Base-by-base conservation (phyloP, 805 yeast genomes). In the Myxozyma udenii region DNA sequence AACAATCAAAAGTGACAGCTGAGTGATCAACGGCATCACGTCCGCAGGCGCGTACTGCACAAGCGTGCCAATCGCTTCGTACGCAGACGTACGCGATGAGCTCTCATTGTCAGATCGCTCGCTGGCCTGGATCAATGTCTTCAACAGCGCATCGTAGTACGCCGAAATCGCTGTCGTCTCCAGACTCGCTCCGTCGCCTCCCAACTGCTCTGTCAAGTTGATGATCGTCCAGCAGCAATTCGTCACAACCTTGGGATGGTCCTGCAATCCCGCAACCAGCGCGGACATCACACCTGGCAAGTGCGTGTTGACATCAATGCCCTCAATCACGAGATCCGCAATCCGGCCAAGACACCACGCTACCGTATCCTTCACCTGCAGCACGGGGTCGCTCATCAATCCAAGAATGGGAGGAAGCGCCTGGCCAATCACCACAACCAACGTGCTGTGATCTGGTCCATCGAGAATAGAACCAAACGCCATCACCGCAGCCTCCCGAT, bases 331-430 rank as follows among this genome's bases (percentile, higher is more conserved):
- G 46, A 84, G 72, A 65, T 93, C 98, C 9, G 97, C 95, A 62
- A 93, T 87, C 70, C 96, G 81, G 51, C 98, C 98, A 55, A 93
- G 75, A 72, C 98, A 91, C 98, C 98, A 93, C 3, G 98, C 95
- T 30, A 89, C 96, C 1, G 98, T 90, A 66, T 93, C 98, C 67
- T 87, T 85, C 24, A 93, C 98, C 65, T 88, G 95, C 60, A 88
- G 74, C 32, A 78, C 73, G 25, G 80, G 78, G 69, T 93, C 98
- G 37, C 71, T 74, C 72, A 90, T 87, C 66, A 91, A 76, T 14
- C 68, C 67, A 50, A 90, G 74, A 50, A 93, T 84, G 19, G 96
- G 88, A 30, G 78, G 79, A 57, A 93, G 74, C 2, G 98, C 97
- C 73, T 87, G 91, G 30, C 78, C 80, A 56, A 91, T 84, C 47